These are phyloP conservation scores for Pichia sp. DNA, from an alignment of 1,139 yeast species.

Conservation along the genomic window DNA sequence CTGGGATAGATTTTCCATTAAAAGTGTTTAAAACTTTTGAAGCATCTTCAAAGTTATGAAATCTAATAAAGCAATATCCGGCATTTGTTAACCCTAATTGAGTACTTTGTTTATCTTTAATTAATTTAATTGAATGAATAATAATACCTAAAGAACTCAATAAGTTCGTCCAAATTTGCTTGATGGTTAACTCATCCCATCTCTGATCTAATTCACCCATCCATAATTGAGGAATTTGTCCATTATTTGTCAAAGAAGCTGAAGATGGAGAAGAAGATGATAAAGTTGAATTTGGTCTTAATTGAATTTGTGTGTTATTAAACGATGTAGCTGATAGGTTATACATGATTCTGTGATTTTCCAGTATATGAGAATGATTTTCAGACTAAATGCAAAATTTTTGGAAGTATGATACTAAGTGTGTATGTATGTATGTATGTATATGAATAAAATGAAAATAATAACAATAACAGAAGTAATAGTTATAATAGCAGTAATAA, in stretches of 20 bases:
- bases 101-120: slow-evolving; percentile 27
- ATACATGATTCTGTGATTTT: background rate
- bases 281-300: background rate
- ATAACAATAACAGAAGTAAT: background rate
- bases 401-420: no score
- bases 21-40: slow-evolving; percentile 50
- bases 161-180: slow-evolving; percentile 48
- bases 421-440: background rate
- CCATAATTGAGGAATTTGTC: slow-evolving; percentile 40
- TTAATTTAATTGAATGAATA: slow-evolving; percentile 35
- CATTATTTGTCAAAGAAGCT: slow-evolving; percentile 12
- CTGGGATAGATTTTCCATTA: slow-evolving; percentile 61
- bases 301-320: slow-evolving; percentile 1
- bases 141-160: slow-evolving; percentile 27
- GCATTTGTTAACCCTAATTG: slow-evolving; percentile 39
- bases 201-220: slow-evolving; percentile 79
- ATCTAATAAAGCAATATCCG: slow-evolving; percentile 72
- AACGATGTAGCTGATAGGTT: background rate
- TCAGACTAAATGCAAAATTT: no score
- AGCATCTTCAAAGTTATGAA: slow-evolving; percentile 57
- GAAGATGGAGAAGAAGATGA: slow-evolving; percentile 8
- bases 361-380: no score
- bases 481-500: background rate
- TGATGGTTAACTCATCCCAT: slow-evolving; percentile 57
- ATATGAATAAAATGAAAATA: background rate